Base-by-base conservation (phyloP, 2,329 filamentous ascomycete species). In the Phaeosphaeria sp. region DNA sequence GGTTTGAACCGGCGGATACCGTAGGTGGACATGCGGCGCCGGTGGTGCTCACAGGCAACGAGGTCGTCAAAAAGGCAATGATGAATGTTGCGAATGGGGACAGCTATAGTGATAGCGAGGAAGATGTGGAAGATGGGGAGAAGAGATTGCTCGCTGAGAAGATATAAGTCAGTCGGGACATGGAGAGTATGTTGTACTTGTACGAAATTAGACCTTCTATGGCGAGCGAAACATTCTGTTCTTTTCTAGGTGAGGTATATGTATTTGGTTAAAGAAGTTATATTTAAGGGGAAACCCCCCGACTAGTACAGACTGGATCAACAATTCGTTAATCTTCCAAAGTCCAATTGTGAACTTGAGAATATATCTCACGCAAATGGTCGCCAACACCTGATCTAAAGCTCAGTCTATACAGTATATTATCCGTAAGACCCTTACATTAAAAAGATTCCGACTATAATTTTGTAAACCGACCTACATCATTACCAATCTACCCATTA, bases 1-100 rank as follows among this genome's bases (percentile, higher is more conserved):
- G 67, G 11, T 65, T 67, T 18, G 64, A 70, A 39, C 43, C 54
- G 50, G 65, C 68, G 41, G 59, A 62, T 47, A 65, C 63, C 3
- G 56, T 60, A 33, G 63, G 65, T 20, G 68, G 61, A 3, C 47
- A 54, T 22, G 47, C 33, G 42, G 18, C 22, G 13, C 33, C 36
- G 21, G 39, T 6, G 49, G 17, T 30, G 39, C 30, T 2, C 4
- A 51, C 6, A 18, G 36, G n/a, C 15, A n/a, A 44, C 13, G 25
- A 52, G 18, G 42, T 13, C 6, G 20, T 52, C n/a, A 21, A 27
- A 13, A 42, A 43, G 20, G 20, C 20, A 13, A 18, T 22, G 30
- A 7, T 25, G 9, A 15, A 20, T 15, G 49, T 36, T 36, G 30
- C 13, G 13, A 11, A 36, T 3, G 30, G 7, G 3, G 11, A 36